Conservation (phyloP, 169 alveolate genomes). For the Amoebophrya sp. region DNA sequence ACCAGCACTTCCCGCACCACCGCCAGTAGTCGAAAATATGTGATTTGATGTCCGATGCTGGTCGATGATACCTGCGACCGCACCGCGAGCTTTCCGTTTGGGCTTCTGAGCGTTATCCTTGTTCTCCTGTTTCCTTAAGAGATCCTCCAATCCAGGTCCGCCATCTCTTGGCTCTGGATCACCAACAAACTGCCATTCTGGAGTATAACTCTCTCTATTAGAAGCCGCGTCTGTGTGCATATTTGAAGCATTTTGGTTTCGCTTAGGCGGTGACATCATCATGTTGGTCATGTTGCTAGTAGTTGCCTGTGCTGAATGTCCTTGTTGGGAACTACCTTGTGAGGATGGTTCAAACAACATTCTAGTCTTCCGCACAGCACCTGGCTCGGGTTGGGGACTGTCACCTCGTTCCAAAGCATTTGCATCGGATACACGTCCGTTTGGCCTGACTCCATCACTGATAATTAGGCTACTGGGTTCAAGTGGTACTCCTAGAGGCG, state of each 20-base stretch:
- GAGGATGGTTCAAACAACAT: not conserved
- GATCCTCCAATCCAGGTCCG: not conserved
- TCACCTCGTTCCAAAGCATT: too few relatives aligned
- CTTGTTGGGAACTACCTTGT: not conserved
- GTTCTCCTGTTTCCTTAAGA: not conserved
- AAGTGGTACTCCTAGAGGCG: too few relatives aligned
- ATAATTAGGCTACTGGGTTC: too few relatives aligned
- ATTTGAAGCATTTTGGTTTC: too few relatives aligned
- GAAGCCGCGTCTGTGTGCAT: not conserved
- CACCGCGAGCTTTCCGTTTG: not conserved
- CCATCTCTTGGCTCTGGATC: not conserved
- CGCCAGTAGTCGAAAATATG: too few relatives aligned
- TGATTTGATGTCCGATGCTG: not conserved
- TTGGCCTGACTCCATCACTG: too few relatives aligned
- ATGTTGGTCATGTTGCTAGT: too few relatives aligned
- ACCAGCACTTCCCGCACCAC: too few relatives aligned
- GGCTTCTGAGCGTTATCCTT: too few relatives aligned
- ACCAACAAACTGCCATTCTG: not conserved
- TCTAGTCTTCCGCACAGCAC: not conserved
- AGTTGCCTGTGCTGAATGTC: too few relatives aligned
- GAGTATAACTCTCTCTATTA: not conserved
- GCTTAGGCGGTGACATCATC: too few relatives aligned
- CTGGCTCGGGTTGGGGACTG: not conserved
- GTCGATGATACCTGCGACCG: not conserved
- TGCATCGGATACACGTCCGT: too few relatives aligned